Evolutionary conservation across 2,329 filamentous ascomycete genomes (phyloP).

Genomic region (Tolypocladium tundrense): DNA sequence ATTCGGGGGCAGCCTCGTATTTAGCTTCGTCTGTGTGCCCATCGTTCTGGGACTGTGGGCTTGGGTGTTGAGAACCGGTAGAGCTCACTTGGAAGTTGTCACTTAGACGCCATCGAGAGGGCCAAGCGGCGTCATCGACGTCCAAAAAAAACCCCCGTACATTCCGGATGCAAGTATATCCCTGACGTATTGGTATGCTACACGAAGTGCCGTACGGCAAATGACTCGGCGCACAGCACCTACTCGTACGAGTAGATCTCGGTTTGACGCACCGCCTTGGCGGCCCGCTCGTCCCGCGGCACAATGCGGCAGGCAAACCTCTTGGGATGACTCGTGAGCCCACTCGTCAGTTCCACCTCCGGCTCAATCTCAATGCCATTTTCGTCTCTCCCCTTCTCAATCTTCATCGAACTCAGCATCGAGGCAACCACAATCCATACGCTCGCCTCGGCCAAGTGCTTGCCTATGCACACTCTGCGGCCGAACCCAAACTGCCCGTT

Average conservation of each 20-base stretch:
- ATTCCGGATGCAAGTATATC: background rate
- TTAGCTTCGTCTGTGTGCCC: conserved; percentile 50
- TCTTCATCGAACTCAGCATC: conserved; percentile 26
- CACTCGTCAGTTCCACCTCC: conserved; percentile 13
- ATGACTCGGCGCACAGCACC: background rate
- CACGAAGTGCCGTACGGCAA: background rate
- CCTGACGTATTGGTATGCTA: background rate
- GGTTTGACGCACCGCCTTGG: conserved; percentile 4
- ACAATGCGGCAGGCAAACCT: conserved; percentile 13
- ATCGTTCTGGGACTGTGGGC: conserved; percentile 41
- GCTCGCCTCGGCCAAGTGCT: conserved; percentile 35
- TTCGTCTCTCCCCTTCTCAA: conserved; percentile 20
- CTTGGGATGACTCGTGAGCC: conserved; percentile 16
- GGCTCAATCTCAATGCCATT: conserved; percentile 23
- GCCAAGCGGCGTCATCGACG: background rate
- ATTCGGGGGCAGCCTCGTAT: conserved; percentile 59
- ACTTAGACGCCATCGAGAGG: background rate
- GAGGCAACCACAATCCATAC: conserved; percentile 30
- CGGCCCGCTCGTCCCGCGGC: conserved; percentile 11
- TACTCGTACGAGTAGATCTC: no score
- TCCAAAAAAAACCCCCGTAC: background rate
- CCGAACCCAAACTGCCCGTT: conserved; percentile 43
- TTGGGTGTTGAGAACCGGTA: conserved; percentile 35
- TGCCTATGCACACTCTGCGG: conserved; percentile 37
- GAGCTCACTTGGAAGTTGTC: conserved; percentile 23